Evolutionary conservation across 768 basidiomycete species (phyloP).

Genomic region (Leccinum variicolor): DNA sequence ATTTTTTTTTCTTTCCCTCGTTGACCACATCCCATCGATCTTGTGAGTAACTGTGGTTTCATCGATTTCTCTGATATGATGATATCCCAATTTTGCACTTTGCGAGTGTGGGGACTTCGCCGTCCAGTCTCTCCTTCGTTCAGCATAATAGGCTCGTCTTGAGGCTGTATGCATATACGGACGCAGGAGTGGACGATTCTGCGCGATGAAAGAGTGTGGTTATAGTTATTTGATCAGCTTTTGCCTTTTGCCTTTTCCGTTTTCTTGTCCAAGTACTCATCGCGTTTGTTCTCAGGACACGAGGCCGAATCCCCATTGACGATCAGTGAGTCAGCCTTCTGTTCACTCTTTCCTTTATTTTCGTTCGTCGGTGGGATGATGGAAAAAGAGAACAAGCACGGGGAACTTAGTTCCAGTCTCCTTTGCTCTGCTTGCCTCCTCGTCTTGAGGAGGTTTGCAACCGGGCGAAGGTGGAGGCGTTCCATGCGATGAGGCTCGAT

Average conservation of each 20-base stretch:
- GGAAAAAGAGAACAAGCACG: slow-evolving; percentile 17
- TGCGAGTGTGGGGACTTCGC: slow-evolving; percentile 30
- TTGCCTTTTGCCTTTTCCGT: not conserved
- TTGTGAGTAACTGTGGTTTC: slow-evolving; percentile 13
- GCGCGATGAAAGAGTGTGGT: slow-evolving; percentile 31
- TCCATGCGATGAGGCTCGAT: slow-evolving; percentile 19
- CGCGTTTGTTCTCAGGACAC: slow-evolving; percentile 2
- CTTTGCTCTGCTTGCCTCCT: slow-evolving; percentile 16
- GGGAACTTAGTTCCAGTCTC: slow-evolving; percentile 27
- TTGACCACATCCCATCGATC: not conserved
- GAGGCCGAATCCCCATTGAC: not conserved
- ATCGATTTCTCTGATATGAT: slow-evolving; percentile 18
- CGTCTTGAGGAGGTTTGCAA: slow-evolving; percentile 30
- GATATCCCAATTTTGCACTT: slow-evolving; percentile 28
- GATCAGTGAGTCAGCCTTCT: slow-evolving; percentile 5
- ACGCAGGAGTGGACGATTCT: slow-evolving; percentile 34
- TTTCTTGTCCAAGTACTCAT: slow-evolving; percentile 5
- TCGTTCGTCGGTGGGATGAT: slow-evolving; percentile 29
- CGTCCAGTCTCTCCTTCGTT: slow-evolving; percentile 34
- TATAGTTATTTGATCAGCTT: slow-evolving; percentile 36
- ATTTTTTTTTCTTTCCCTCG: not conserved
- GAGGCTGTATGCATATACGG: slow-evolving; percentile 34
- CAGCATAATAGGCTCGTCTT: slow-evolving; percentile 33
- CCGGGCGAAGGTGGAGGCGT: slow-evolving; percentile 20
- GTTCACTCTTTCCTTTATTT: not conserved